These are phyloP conservation scores for Citrullus colocynthis DNA, from an alignment of 306 rosid genomes.

Conservation along the genomic window DNA sequence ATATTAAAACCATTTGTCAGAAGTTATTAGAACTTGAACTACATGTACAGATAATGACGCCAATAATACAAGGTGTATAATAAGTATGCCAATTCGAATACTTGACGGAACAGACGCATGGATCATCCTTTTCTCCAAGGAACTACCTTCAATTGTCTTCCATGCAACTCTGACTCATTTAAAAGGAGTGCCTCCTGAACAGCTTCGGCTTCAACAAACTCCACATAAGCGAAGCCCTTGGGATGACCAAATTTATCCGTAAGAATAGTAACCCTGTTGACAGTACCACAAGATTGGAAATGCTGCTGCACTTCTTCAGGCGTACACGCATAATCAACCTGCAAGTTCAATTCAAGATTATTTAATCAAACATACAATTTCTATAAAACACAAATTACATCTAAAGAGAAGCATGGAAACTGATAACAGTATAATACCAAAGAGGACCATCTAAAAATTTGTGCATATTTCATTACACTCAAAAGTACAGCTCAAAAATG, in stretches of 20 bases:
- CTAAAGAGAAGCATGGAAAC: neutral
- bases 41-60: neutral
- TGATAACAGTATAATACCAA: neutral
- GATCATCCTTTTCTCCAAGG: neutral
- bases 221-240: slow-evolving; percentile 93
- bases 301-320: slow-evolving; percentile 99
- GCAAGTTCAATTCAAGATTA: slow-evolving; percentile 18
- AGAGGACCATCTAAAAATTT: neutral
- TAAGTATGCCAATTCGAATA: neutral
- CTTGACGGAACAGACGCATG: neutral
- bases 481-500: neutral
- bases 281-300: slow-evolving; percentile 89
- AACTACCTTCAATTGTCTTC: slow-evolving; percentile 79
- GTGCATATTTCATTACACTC: neutral
- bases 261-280: slow-evolving; percentile 80
- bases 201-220: slow-evolving; percentile 78
- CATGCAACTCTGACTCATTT: slow-evolving; percentile 81
- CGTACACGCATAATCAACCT: slow-evolving; percentile 97
- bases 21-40: neutral
- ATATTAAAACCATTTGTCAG: neutral
- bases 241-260: slow-evolving; percentile 92
- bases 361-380: slow-evolving; percentile 11
- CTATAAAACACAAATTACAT: neutral
- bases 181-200: slow-evolving; percentile 75
- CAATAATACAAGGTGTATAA: neutral